Conservation (phyloP, 768 basidiomycete genomes). For the Macrolepiota dolichaula region DNA sequence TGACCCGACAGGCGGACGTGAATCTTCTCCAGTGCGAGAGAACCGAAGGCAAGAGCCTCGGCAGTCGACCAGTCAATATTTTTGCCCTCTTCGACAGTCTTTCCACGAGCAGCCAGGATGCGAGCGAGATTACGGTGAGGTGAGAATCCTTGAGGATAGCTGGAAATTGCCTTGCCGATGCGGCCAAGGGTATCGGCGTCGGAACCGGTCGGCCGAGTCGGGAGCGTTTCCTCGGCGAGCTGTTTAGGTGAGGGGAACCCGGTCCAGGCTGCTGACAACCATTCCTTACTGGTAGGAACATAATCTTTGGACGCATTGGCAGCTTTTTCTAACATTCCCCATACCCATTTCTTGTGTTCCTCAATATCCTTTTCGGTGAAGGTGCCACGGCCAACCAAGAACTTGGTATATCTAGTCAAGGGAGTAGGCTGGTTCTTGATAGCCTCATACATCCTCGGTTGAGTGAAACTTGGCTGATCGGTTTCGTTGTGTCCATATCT, state of each 20-base stretch:
- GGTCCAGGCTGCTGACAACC: slow-evolving; percentile 97
- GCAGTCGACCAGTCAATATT: slow-evolving; percentile 99
- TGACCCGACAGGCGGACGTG: slow-evolving; percentile 97
- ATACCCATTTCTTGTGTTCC: slow-evolving; percentile 99
- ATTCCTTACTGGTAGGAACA: slow-evolving; percentile 90
- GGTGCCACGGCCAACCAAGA: slow-evolving; percentile 84
- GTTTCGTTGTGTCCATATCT: slow-evolving; percentile 99
- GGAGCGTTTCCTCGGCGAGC: slow-evolving; percentile 87
- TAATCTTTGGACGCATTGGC: slow-evolving; percentile 95
- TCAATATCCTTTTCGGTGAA: slow-evolving; percentile 97
- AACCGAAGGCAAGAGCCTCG: slow-evolving; percentile 94
- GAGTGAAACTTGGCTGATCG: slow-evolving; percentile 97
- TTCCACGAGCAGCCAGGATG: slow-evolving; percentile 84
- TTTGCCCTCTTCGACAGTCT: slow-evolving; percentile 85
- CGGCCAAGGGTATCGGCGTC: slow-evolving; percentile 73
- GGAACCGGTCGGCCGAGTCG: slow-evolving; percentile 85
- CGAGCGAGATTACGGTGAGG: slow-evolving; percentile 93
- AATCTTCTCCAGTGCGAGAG: slow-evolving; percentile 87
- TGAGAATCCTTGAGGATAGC: slow-evolving; percentile 80
- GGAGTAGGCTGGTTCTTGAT: slow-evolving; percentile 93
- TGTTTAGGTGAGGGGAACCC: slow-evolving; percentile 98
- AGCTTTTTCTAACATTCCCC: slow-evolving; percentile 98
- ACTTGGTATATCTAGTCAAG: slow-evolving; percentile 88
- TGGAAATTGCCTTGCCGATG: slow-evolving; percentile 84
- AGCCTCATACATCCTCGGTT: slow-evolving; percentile 97